A percentile compares a stretch with the other conserved stretches of the same genome.
These are phyloP conservation scores for Plasmodium billcollinsi DNA, from an alignment of 169 alveolate species.

Conservation along the genomic window DNA sequence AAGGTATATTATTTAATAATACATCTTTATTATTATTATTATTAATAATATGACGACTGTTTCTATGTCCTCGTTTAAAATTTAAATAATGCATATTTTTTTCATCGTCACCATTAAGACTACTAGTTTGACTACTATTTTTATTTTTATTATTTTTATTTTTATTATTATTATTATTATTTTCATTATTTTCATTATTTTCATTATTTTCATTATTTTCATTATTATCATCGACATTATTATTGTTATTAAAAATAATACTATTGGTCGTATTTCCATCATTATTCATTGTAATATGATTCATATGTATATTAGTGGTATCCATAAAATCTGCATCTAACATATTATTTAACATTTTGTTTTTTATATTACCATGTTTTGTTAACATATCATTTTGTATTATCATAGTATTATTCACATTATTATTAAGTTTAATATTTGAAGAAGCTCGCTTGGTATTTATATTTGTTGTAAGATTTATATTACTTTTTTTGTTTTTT, in stretches of 20 bases:
- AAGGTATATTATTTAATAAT: background rate
- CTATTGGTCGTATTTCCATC: background rate
- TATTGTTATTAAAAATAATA: background rate
- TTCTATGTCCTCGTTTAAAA: background rate
- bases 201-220: too few relatives aligned
- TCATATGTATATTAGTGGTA: background rate
- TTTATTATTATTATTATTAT: too few relatives aligned
- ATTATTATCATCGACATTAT: background rate
- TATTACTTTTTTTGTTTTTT: conserved; percentile 13
- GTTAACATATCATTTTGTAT: background rate
- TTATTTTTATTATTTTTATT: background rate
- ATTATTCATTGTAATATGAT: background rate
- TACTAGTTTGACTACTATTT: background rate
- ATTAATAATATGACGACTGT: background rate
- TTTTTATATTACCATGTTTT: background rate
- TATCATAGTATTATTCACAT: background rate
- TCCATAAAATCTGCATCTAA: background rate
- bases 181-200: too few relatives aligned
- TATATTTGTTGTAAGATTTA: background rate
- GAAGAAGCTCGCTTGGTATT: background rate
- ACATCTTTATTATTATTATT: background rate
- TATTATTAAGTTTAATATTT: background rate
- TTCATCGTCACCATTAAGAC: background rate
- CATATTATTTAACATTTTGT: background rate
- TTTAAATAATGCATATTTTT: background rate